Base-by-base conservation (phyloP, 2,329 filamentous ascomycete species). In the Knoxdaviesia capensis region DNA sequence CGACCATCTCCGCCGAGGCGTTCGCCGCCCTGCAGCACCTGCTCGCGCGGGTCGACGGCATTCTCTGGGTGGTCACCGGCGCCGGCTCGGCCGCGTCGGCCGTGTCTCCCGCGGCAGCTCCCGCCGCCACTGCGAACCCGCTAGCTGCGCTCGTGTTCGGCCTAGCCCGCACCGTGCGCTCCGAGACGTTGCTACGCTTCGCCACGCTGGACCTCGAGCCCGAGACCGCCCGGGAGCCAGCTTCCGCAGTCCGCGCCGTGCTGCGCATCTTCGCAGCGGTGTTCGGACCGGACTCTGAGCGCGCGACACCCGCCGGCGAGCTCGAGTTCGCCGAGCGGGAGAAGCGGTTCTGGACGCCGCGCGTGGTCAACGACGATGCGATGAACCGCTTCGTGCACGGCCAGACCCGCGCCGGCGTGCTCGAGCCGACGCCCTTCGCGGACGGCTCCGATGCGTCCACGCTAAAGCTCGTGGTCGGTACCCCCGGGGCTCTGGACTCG, bases 61-160 rank as follows among this genome's bases (percentile, higher is more conserved):
- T 58, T 7, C 53, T 64, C 7, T 64, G 62, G 62, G 57, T 60
- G 5, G 56, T 58, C 5, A 50, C 52, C 3, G 62, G 61, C 6
- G 61, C 59, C 0, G 63, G 60, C 42, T 51, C 52, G 10, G 53
- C 53, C 31, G 56, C 56, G 5, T n/a, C n/a, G n/a, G n/a, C n/a
- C n/a, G n/a, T n/a, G n/a, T n/a, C n/a, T n/a, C n/a, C n/a, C n/a
- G n/a, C n/a, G n/a, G n/a, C n/a, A n/a, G n/a, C n/a, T n/a, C n/a
- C n/a, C n/a, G n/a, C n/a, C n/a, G n/a, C n/a, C n/a, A n/a, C n/a
- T n/a, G 45, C 52, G 7, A 57, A 53, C 45, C 63, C 56, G 3
- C 55, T 61, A 38, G 50, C 57, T 40, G 65, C 64, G 49, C 61
- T 69, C 54, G 53, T 65, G 0, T 56, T 59, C 6, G 65, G 65